These are phyloP conservation scores for Fusarium austroafricanum DNA, from an alignment of 2,329 filamentous ascomycete genomes.

Conservation along the genomic window DNA sequence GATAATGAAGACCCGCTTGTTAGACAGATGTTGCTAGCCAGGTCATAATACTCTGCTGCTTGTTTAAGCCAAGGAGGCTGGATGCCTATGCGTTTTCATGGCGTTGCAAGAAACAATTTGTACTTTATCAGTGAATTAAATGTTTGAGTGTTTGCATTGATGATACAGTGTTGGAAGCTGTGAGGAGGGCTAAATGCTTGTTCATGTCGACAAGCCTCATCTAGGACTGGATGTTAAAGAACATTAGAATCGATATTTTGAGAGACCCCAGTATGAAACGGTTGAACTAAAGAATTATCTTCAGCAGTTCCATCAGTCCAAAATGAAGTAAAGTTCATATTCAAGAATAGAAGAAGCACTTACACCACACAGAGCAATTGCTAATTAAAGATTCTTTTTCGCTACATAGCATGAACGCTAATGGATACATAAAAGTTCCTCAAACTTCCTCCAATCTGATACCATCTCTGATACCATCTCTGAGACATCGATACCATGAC, in stretches of 20 bases:
- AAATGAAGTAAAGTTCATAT: background rate
- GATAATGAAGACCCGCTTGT: slow-evolving; percentile 11
- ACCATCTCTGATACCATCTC: background rate
- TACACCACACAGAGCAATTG: background rate
- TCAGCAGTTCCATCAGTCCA: too few species aligned
- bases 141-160: background rate
- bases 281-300: too few species aligned
- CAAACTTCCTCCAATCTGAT: background rate
- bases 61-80: too few species aligned
- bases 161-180: background rate
- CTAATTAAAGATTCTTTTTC: background rate
- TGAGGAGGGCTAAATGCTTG: too few species aligned
- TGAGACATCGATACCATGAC: slow-evolving; percentile 6
- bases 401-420: background rate
- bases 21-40: rapidly evolving
- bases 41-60: background rate
- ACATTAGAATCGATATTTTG: too few species aligned
- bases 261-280: too few species aligned
- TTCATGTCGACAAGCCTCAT: too few species aligned
- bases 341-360: background rate
- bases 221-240: too few species aligned
- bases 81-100: too few species aligned
- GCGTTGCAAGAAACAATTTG: too few species aligned
- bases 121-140: background rate
- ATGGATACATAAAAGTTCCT: background rate